Base-by-base conservation (phyloP, 495 filamentous ascomycete species). In the Penicillium flavigenum region DNA sequence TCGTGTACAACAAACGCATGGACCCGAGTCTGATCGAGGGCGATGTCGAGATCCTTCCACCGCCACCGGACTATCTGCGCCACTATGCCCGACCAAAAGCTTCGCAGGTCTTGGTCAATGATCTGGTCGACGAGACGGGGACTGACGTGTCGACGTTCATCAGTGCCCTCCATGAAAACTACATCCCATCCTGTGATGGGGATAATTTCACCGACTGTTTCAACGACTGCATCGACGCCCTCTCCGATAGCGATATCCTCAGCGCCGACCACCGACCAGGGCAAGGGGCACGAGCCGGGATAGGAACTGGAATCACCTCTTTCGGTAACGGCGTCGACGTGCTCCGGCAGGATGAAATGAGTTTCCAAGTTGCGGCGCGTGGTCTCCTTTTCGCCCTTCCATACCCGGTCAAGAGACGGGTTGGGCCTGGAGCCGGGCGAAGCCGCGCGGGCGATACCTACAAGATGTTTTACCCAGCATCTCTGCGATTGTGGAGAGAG, bases 151-250 rank as follows among this genome's bases (percentile, higher is more conserved):
- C 86, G 53, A 97, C 92, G 0, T 96, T 98, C 66, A 83, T 96
- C 51, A 85, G 88, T n/a, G 89, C 90, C 2, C 75, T 99, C 10
- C 94, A 99, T 68, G 94, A 99, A 63, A 99, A 99, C 66, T 98
- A 93, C 62, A 79, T 88, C 1, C 75, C 88, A 7, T 97, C 93
- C 1, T 96, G 93, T 65, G 82, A 87, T 54, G 80, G 83, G 11
- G 72, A 68, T n/a, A 71, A 64, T 4, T 80, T 80, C 44, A 82
- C 81, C 56, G 81, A 86, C 41, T 79, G 81, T 14, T 73, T 97
- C 26, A 87, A 93, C 62, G 82, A 76, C 24, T 97, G 93, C 63
- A 86, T 95, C 47, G 87, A 90, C n/a, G 79, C 83, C 20, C 75
- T 99, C 1, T 96, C 92, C 2, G 90, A 96, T 59, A 88, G 87